These are phyloP conservation scores for Amaranthus tricolor DNA, from an alignment of 179 eudicot species.

Conservation along the genomic window DNA sequence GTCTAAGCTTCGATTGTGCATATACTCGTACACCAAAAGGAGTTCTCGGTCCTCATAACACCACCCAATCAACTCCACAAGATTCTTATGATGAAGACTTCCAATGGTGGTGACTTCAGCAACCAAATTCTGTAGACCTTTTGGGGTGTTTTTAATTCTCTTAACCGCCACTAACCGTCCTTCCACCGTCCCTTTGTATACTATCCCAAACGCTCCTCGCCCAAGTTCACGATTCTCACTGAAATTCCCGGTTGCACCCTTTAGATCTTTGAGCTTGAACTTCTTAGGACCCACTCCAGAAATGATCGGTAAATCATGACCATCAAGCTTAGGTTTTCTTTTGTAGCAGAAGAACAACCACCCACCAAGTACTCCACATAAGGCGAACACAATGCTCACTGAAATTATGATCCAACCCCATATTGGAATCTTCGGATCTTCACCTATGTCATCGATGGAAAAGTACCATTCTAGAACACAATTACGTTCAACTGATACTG, in stretches of 20 bases:
- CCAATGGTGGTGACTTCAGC: conserved; percentile 61
- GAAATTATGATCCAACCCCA: conserved; percentile 22
- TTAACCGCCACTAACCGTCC: conserved; percentile 50
- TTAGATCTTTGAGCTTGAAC: conserved; percentile 36
- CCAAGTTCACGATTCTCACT: conserved; percentile 40
- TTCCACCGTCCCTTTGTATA: conserved; percentile 44
- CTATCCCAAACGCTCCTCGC: conserved; percentile 55
- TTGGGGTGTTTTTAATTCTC: conserved; percentile 36
- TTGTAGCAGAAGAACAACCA: conserved; percentile 18
- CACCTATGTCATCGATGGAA: conserved; percentile 13
- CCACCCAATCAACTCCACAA: conserved; percentile 52
- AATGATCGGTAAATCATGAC: neutral
- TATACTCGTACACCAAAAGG: conserved; percentile 51
- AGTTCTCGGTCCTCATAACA: conserved; percentile 45
- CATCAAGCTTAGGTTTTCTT: neutral
- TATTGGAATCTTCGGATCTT: neutral
- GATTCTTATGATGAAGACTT: conserved; percentile 53
- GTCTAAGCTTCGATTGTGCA: conserved; percentile 61
- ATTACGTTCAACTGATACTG: conserved; percentile 26
- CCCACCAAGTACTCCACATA: conserved; percentile 5
- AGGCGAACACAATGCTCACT: neutral
- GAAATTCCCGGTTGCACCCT: conserved; percentile 36
- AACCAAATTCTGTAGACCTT: conserved; percentile 50
- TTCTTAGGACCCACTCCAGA: conserved; percentile 32
- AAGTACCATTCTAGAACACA: conserved; percentile 38